Base-by-base conservation (phyloP, 192 early-diverging fungal species). In the Rhizophlyctis rosea region DNA sequence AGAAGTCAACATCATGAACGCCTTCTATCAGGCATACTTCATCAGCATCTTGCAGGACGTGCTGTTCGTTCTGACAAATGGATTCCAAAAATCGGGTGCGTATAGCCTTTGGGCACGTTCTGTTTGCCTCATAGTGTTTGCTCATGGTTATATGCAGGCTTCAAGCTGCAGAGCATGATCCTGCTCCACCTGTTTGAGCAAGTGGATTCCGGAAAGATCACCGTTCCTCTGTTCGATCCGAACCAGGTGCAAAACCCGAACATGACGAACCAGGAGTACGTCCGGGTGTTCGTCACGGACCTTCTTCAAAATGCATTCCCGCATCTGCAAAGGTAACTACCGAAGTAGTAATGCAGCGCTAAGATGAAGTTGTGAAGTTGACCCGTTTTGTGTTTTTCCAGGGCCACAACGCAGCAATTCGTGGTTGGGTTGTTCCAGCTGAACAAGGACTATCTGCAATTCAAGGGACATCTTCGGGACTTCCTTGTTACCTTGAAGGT, bases 31-130 rank as follows among this genome's bases (percentile, higher is more conserved):
- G 61, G 78, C 86, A 4, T 98, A 95, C 76, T 98, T 85, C 75
- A 61, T 98, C 50, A 91, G 83, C 67, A 76, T 98, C 47, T 74
- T 99, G 49, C 92, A 94, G 76, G 95, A 98, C 76, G 82, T 98
- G 39, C 94, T 99, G 72, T 97, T 90, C 58, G 97, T 99, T 21
- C 79, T 99, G 31, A 95, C 95, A 4, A 94, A 93, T 77, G 89
- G 91, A 48, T 92, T 94, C 70, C 96, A 99, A 82, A 97, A 96
- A 83, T 89, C 90, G 71, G 95, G 90, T 89, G 81, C 13, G 60
- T 34, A 18, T 31, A 13, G 7, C 39, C 39, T n/a, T n/a, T n/a
- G n/a, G n/a, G n/a, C n/a, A n/a, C n/a, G n/a, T n/a, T n/a, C n/a
- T n/a, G n/a, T n/a, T n/a, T n/a, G n/a, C n/a, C n/a, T n/a, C n/a